Percentiles rank a stretch among this genome's conserved stretches.
Evolutionary conservation across 768 basidiomycete species (phyloP).

Genomic region (Trametes cinnabarina): DNA sequence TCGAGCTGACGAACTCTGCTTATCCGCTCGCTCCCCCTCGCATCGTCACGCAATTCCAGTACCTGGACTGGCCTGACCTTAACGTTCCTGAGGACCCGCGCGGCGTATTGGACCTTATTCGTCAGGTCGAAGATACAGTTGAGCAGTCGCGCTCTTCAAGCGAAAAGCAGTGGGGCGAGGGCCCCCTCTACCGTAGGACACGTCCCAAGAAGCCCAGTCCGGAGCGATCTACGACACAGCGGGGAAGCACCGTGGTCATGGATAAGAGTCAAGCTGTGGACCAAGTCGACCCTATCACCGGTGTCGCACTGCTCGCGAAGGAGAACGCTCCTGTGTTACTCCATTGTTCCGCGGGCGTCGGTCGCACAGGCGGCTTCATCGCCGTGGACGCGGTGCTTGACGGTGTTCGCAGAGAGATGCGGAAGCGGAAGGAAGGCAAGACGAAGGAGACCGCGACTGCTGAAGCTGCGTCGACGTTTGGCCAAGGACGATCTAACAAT

Average conservation of each 20-base stretch:
- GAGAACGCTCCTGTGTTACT: conserved; percentile 65
- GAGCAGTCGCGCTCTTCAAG: conserved; percentile 23
- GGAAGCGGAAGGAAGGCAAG: conserved; percentile 31
- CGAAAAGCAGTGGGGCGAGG: conserved; percentile 24
- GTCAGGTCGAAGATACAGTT: conserved; percentile 53
- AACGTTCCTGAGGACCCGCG: conserved; percentile 86
- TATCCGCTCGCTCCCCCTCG: conserved; percentile 61
- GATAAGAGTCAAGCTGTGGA: conserved; percentile 9
- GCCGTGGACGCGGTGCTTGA: conserved; percentile 85
- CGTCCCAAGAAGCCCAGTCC: not conserved
- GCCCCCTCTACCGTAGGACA: conserved; percentile 20
- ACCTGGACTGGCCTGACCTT: conserved; percentile 94
- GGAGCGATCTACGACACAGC: not conserved
- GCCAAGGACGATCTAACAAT: not conserved
- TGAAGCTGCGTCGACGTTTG: conserved; percentile 8
- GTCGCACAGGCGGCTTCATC: conserved; percentile 92
- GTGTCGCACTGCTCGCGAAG: conserved; percentile 52
- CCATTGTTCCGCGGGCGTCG: conserved; percentile 94
- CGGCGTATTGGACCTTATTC: conserved; percentile 71
- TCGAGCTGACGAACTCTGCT: conserved; percentile 62
- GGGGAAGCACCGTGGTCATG: not conserved
- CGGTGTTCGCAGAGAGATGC: conserved; percentile 61
- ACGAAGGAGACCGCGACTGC: conserved; percentile 8
- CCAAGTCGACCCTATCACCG: conserved; percentile 52
- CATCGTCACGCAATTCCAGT: conserved; percentile 85